Evolutionary conservation across 768 basidiomycete species (phyloP).

Genomic region (Naganishia randhawae): DNA sequence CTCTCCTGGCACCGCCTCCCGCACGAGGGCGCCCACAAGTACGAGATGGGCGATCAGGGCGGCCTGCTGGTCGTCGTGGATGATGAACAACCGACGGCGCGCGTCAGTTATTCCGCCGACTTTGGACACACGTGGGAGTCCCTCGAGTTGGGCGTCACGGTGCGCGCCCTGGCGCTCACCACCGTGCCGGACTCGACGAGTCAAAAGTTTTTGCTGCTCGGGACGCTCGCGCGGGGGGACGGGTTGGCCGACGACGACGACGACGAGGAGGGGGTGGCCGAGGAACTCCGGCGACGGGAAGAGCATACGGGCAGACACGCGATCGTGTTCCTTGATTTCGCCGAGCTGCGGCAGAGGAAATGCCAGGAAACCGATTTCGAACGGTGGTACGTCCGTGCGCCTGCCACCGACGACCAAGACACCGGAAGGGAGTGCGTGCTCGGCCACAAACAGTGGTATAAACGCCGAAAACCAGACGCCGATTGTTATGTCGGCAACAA

Average conservation of each 20-base stretch:
- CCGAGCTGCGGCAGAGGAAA: constrained; percentile 62
- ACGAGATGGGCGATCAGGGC: constrained; percentile 91
- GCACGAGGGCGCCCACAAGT: constrained; percentile 72
- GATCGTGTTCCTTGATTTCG: constrained; percentile 78
- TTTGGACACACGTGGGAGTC: constrained; percentile 74
- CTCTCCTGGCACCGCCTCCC: constrained; percentile 80
- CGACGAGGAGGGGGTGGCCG: too few relatives aligned
- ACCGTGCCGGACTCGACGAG: constrained; percentile 93
- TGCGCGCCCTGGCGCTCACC: constrained; percentile 72
- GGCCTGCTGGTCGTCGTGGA: constrained; percentile 74
- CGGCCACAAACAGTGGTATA: constrained; percentile 98
- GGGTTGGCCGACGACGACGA: constrained; percentile 41
- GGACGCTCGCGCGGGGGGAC: constrained; percentile 66
- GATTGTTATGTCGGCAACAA: constrained; percentile 88
- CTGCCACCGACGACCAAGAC: constrained; percentile 34
- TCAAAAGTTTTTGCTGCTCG: constrained; percentile 89
- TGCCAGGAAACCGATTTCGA: constrained; percentile 74
- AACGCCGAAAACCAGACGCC: constrained; percentile 71
- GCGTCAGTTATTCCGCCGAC: constrained; percentile 73
- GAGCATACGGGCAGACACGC: constrained; percentile 68
- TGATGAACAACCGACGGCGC: constrained; percentile 72
- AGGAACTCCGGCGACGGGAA: too few relatives aligned
- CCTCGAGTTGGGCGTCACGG: constrained; percentile 64
- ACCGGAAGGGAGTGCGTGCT: constrained; percentile 73
- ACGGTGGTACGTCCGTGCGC: constrained; percentile 73